A percentile compares a stretch with the other conserved stretches of the same genome.
Evolutionary conservation across 2,329 filamentous ascomycete genomes (phyloP).

Genomic region (Microdochium trichocladiopsis): DNA sequence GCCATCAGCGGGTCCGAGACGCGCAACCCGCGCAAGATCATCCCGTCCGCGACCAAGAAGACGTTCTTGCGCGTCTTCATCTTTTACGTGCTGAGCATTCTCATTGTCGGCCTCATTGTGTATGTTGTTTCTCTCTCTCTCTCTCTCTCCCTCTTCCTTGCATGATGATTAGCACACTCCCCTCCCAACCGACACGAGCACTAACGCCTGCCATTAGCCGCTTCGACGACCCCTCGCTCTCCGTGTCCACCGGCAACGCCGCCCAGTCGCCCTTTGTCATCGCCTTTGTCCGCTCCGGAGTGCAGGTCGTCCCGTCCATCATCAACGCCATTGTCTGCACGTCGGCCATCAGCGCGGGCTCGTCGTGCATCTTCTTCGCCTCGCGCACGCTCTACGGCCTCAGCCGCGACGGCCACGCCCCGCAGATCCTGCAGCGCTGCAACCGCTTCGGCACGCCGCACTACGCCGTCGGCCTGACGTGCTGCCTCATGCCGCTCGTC

Average conservation of each 20-base stretch:
- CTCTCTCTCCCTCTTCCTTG: no score
- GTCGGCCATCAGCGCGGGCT: conserved; percentile 33
- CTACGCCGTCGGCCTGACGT: conserved; percentile 30
- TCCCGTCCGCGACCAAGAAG: conserved; percentile 21
- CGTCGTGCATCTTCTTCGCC: conserved; percentile 37
- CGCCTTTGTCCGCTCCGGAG: conserved; percentile 35
- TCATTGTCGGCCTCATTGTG: conserved; percentile 7
- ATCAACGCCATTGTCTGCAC: conserved; percentile 31
- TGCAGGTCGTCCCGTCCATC: conserved; percentile 25
- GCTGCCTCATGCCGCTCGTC: conserved; percentile 53
- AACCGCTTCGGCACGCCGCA: conserved; percentile 35
- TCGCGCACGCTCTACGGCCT: conserved; percentile 40
- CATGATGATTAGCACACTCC: no score
- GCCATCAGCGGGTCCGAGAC: conserved; percentile 30
- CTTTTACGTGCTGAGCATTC: conserved; percentile 9
- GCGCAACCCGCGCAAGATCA: conserved; percentile 26
- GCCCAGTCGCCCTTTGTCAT: conserved; percentile 45
- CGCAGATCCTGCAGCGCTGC: conserved; percentile 35
- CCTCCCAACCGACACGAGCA: no score
- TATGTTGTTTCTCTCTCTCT: not conserved
- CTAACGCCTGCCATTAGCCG: conserved; percentile 1
- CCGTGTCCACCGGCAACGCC: conserved; percentile 22
- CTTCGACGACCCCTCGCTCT: conserved; percentile 1
- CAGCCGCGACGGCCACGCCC: conserved; percentile 40
- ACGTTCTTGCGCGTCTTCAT: conserved; percentile 8